Evolutionary conservation across 2,329 filamentous ascomycete species (phyloP), one percentile per base, ranked within the genome.

Genomic region (Camillea tinctor): DNA sequence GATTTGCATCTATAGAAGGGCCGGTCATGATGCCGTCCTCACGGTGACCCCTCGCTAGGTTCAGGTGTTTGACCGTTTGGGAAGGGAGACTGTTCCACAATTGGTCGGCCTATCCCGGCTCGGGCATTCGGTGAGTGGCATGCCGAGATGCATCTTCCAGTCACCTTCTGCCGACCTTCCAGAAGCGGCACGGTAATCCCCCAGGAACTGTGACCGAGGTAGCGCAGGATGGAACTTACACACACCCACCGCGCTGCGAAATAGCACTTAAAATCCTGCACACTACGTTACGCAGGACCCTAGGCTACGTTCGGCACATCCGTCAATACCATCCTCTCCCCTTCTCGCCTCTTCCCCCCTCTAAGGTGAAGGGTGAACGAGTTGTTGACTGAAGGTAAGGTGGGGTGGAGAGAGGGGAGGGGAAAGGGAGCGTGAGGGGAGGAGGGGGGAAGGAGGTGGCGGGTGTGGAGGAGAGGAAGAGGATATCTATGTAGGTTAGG

Each of bases 151-250:
- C 51, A 49, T 52, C 58, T 49, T 64, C 64, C 58, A 54, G 55
- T 65, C 64, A 65, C 66, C 64, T 66, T 66, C 64, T 66, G 61
- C 66, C 64, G 66, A 68, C 66, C 65, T 68, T 68, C 66, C 66
- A 67, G 65, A 68, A 67, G 59, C 58, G 66, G 66, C 50, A 57
- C 55, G 26, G 54, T 50, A 57, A 55, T 60, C 55, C 63, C 61
- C 60, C 58, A 59, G 54, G 49, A 58, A 59, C 40, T 66, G 60
- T 62, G 61, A 66, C 63, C 63, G 64, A 64, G 61, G 56, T 64
- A 57, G 58, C 57, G 57, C 61, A 60, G 55, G 60, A 48, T 23
- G 54, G 54, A 26, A 49, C n/a, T 55, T n/a, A 40, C 13, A 22
- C 13, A 22, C 53, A 55, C 19, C n/a, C 13, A 50, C 13, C n/a